Evolutionary conservation across 2,329 filamentous ascomycete genomes (phyloP).

Genomic region (Neonectria magnoliae): DNA sequence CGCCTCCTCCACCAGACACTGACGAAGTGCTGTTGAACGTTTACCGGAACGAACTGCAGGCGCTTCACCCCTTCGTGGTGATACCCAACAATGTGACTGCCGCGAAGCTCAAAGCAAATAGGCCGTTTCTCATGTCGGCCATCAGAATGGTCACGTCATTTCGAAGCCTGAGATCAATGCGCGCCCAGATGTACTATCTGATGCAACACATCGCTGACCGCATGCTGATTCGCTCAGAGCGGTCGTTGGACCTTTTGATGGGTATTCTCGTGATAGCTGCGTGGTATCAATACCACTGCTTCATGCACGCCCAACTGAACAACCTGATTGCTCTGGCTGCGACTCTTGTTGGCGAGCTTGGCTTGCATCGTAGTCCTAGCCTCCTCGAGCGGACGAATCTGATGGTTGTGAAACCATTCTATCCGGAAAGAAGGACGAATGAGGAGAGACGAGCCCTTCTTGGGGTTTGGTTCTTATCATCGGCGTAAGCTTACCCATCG

Average conservation of each 20-base stretch:
- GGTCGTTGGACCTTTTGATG: conserved; percentile 61
- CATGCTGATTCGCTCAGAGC: conserved; percentile 59
- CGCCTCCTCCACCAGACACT: conserved; percentile 53
- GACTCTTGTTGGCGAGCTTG: conserved; percentile 59
- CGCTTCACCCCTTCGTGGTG: conserved; percentile 59
- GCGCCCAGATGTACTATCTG: conserved; percentile 60
- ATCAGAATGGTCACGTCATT: conserved; percentile 62
- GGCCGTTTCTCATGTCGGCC: conserved; percentile 60
- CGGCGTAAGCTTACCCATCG: conserved; percentile 52
- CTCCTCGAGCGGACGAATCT: conserved; percentile 55
- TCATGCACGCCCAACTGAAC: conserved; percentile 62
- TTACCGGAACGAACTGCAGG: conserved; percentile 56
- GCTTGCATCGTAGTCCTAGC: conserved; percentile 54
- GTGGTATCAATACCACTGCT: conserved; percentile 65
- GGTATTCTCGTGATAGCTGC: conserved; percentile 60
- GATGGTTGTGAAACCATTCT: conserved; percentile 53
- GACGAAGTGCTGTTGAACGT: conserved; percentile 58
- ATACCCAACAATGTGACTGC: conserved; percentile 51
- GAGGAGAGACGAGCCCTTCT: conserved; percentile 64
- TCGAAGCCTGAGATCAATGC: conserved; percentile 57
- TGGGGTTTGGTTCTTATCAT: conserved; percentile 65
- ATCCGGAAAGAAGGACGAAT: conserved; percentile 53
- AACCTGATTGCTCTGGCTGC: conserved; percentile 60
- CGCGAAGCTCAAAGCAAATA: conserved; percentile 48
- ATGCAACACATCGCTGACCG: conserved; percentile 58